phyloP scores from a whole-genome alignment of 306 rosid genomes.

The Luffa acutangula region DNA sequence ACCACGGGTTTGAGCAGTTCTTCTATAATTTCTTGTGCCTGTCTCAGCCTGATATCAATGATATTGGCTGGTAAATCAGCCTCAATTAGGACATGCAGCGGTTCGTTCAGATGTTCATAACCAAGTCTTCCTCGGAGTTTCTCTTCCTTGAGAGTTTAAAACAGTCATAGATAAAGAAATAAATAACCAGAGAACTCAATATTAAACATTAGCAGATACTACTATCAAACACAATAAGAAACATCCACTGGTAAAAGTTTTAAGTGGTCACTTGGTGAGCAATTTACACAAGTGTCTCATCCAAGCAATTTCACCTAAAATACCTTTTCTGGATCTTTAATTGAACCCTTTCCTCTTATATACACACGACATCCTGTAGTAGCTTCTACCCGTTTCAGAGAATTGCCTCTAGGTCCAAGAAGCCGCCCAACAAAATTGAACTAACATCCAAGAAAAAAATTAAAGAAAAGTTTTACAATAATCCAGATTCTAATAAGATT shows the following conservation, averaged over 20 bases:
- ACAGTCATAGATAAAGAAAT: neutral
- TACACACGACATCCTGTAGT: conserved; percentile 91
- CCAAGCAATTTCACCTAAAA: neutral
- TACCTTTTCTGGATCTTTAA: conserved; percentile 56
- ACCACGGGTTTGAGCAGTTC: conserved; percentile 97
- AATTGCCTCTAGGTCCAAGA: conserved; percentile 96
- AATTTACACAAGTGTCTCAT: neutral
- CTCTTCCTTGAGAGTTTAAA: conserved; percentile 48
- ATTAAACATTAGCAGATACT: neutral
- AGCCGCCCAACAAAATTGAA: conserved; percentile 97
- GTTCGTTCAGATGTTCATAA: conserved; percentile 90
- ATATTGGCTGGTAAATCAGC: conserved; percentile 86
- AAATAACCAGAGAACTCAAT: neutral
- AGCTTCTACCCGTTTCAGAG: conserved; percentile 89
- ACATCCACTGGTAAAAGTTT: neutral
- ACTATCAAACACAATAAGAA: neutral
- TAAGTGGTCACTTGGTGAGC: neutral
- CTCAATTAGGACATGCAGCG: conserved; percentile 83
- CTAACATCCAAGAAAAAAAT: conserved; percentile 33
- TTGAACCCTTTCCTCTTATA: conserved; percentile 89
- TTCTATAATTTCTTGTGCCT: conserved; percentile 89
- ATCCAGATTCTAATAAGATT: neutral
- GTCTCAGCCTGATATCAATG: conserved; percentile 74
- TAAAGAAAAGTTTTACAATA: neutral
- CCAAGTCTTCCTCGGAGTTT: conserved; percentile 93